Base-by-base conservation (phyloP, 129 eudicot species). In the Centaurea solstitialis region DNA sequence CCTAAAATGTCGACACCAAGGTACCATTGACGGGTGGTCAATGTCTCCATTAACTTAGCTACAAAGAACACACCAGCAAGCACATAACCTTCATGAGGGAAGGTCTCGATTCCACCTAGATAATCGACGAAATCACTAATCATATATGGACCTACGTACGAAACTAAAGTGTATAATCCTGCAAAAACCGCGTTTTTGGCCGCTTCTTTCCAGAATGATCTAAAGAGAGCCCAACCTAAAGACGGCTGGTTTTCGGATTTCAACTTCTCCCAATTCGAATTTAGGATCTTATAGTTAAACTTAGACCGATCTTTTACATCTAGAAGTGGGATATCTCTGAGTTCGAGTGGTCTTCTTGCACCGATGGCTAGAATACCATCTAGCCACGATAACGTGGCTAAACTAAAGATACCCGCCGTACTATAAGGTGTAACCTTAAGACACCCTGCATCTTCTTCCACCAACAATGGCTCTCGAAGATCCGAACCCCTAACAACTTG, bases 51-150 rank as follows among this genome's bases (percentile, higher is more conserved):
- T 69, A 95, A 64, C 83, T 95, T 95, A 15, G 97, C 97, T 10
- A 86, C 21, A 41, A 95, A 92, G 73, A 95, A 89, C 33, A 87
- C 88, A 4, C 93, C 98, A 0, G 94, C 93, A 45, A 95, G 98
- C 79, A 95, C 66, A 57, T 95, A 95, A 3, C 99, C 98, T 73
- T 95, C 99, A 24, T 95, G 87, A 35, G 88, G 84, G 74, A 80
- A 89, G 43, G 81, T 83, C 79, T 91, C 93, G n/a, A 77, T 84
- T 45, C 99, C 97, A 0, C 88, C 85, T 71, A 92, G 74, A 76
- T 92, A 92, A 81, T 95, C 92, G n/a, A 95, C 98, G 45, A 95
- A 95, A 91, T 92, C 88, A 69, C 97, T 89, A 66, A 95, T 88
- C 98, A 95, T 72, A 76, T 87, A 92, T 6, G 99, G 99, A 62